phyloP scores from a whole-genome alignment of 768 basidiomycete species.

The Suillus cothurnatus region DNA sequence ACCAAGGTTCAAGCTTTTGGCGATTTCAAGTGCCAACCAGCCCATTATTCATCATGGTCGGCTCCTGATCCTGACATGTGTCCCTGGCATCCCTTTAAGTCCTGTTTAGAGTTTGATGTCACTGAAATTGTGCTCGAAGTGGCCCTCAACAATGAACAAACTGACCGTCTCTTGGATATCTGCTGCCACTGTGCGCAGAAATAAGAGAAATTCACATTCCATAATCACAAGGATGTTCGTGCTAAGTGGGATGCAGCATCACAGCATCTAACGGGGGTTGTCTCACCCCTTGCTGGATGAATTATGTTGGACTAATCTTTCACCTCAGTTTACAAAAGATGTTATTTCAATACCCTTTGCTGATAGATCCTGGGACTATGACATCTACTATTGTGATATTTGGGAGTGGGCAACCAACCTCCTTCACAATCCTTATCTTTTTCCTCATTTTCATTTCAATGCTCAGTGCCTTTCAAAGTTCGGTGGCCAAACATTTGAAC shows the following conservation, averaged over 20 bases:
- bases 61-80: not conserved
- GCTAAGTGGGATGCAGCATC: not conserved
- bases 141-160: not conserved
- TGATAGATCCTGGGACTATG: not conserved
- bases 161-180: not conserved
- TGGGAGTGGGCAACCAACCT: not conserved
- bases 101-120: not conserved
- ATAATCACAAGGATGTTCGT: not conserved
- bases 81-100: not conserved
- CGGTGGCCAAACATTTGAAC: not conserved
- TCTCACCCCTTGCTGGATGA: not conserved
- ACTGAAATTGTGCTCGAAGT: not conserved
- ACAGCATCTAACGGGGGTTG: not conserved
- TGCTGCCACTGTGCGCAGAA: not conserved
- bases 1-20: not conserved
- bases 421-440: not conserved
- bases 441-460: not conserved
- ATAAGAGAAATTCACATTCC: not conserved
- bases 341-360: not conserved
- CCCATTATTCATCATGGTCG: not conserved
- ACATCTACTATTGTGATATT: not conserved
- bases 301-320: not conserved
- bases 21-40: not conserved
- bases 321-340: not conserved
- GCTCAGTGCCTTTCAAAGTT: not conserved